phyloP scores from a whole-genome alignment of 1,139 yeast species.

The Blastobotrys apis region DNA sequence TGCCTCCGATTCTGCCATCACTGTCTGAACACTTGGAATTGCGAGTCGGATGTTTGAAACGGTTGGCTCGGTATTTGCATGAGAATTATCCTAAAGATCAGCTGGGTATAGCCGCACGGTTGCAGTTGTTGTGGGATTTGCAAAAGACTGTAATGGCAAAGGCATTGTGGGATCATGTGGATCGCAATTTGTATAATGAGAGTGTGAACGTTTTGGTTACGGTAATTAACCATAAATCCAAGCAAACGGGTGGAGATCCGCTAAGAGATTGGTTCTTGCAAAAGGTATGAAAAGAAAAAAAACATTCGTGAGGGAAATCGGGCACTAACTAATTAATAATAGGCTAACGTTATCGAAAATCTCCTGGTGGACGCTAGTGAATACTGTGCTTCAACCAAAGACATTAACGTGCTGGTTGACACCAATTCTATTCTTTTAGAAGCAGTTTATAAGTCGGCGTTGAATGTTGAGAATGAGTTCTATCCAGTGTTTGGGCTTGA shows the following conservation, averaged over 20 bases:
- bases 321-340: background rate
- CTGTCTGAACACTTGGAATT: conserved; percentile 43
- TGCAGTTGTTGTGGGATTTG: conserved; percentile 43
- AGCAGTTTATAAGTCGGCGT: conserved; percentile 29
- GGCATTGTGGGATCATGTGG: conserved; percentile 44
- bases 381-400: conserved; percentile 13
- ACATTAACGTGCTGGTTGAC: conserved; percentile 24
- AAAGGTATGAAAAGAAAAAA: conserved; percentile 20
- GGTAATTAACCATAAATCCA: conserved; percentile 14
- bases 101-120: conserved; percentile 35
- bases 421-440: conserved; percentile 30
- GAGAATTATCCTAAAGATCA: conserved; percentile 43
- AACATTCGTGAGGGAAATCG: background rate
- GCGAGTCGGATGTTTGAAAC: conserved; percentile 40
- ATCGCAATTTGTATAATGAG: conserved; percentile 16
- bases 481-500: conserved; percentile 23
- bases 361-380: conserved; percentile 20
- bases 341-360: conserved; percentile 17
- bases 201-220: conserved; percentile 16
- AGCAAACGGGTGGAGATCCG: conserved; percentile 18
- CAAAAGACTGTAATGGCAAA: conserved; percentile 58
- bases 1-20: conserved; percentile 45
- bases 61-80: conserved; percentile 46
- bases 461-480: conserved; percentile 23
- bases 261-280: conserved; percentile 29